Base-by-base conservation (phyloP, 768 basidiomycete genomes). In the Rhizopogon vinicolor region DNA sequence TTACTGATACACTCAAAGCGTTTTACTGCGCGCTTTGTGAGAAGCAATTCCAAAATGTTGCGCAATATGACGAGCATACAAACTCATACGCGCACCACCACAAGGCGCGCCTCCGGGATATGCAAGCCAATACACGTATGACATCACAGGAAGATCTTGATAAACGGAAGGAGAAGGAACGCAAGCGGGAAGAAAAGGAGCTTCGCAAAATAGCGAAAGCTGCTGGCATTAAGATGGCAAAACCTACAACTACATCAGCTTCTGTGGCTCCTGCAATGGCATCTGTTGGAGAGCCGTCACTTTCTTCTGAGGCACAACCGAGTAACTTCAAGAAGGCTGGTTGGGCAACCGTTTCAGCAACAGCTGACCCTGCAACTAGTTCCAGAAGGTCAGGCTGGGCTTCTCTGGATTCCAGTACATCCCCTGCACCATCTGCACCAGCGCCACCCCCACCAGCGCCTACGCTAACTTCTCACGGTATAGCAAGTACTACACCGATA, bases 61-160 rank as follows among this genome's bases (percentile, higher is more conserved):
- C 89, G 0, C 91, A 91, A 63, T 93, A 89, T 62, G 91, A 93
- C 60, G 91, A 93, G 63, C 91, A 93, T 69, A 89, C 88, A 52
- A 93, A 92, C 63, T 91, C 91, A 7, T 92, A 91, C 60, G 88
- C 89, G 0, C 90, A 92, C 64, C 88, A 90, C 62, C 91, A 91
- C 73, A 91, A 88, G 70, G 86, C 86, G 37, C 86, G 91, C 48
- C 80, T 85, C 67, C 85, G 75, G 61, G 90, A 92, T 61, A 89
- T 92, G 88, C 87, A 91, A 72, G 82, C 84, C 29, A 84, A 84
- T 49, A 81, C 81, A 49, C 84, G 86, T 10, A 71, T 83, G n/a
- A 82, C 83, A 53, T 78, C 79, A 14, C 76, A 82, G 61, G 86
- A 82, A 55, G 89, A 89, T 52, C 60, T 84, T 14, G 87, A 89